These are phyloP conservation scores for Allomyces arbusculus DNA, from an alignment of 192 early-diverging fungal genomes.

Conservation along the genomic window DNA sequence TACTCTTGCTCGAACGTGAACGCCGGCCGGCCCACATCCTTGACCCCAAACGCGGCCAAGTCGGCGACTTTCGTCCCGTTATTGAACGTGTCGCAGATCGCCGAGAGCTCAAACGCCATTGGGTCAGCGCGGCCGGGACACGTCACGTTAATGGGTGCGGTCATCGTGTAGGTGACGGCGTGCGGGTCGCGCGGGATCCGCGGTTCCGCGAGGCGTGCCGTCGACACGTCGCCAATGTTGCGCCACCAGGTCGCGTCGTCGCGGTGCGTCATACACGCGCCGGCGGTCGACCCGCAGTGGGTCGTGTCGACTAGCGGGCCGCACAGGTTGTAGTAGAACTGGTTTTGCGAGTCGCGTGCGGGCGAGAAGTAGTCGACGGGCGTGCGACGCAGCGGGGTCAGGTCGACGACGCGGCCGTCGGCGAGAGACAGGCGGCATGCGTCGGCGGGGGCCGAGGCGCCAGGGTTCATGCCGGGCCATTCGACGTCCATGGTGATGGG, in stretches of 20 bases:
- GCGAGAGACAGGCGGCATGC: too few species aligned
- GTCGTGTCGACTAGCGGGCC: neutral
- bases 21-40: neutral
- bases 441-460: too few species aligned
- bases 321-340: neutral
- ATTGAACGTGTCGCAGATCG: neutral
- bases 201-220: too few species aligned
- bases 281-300: neutral
- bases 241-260: neutral
- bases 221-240: neutral
- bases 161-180: too few species aligned
- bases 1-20: neutral
- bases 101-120: too few species aligned
- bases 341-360: neutral
- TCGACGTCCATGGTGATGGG: too few species aligned
- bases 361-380: neutral
- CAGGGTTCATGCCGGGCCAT: too few species aligned
- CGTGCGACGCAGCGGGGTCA: neutral
- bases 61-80: neutral
- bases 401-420: neutral
- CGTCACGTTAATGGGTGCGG: too few species aligned
- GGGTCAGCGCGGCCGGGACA: too few species aligned
- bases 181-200: too few species aligned
- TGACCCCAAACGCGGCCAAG: neutral
- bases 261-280: neutral